phyloP scores from a whole-genome alignment of 495 filamentous ascomycete genomes.

The Letharia lupina region DNA sequence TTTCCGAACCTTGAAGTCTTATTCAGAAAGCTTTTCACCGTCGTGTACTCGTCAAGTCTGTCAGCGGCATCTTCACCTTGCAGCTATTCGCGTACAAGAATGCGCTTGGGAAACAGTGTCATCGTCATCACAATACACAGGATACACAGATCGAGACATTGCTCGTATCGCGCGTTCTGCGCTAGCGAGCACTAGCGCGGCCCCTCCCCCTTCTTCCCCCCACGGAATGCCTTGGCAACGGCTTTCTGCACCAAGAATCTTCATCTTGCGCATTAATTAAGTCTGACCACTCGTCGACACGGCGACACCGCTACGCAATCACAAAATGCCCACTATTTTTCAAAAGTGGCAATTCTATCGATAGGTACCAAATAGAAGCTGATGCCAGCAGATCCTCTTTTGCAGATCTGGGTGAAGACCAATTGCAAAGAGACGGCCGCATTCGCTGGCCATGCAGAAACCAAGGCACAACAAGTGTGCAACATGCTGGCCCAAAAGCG shows the following conservation, averaged over 20 bases:
- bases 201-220: no score
- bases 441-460: conserved; percentile 7
- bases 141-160: no score
- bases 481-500: background rate
- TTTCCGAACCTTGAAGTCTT: no score
- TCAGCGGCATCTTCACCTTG: no score
- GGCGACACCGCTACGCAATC: background rate
- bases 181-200: background rate
- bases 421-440: background rate
- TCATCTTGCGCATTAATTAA: background rate
- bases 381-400: background rate
- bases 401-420: background rate
- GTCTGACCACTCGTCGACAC: background rate
- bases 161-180: no score
- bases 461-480: background rate
- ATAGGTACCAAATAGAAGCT: background rate
- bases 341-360: background rate
- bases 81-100: no score
- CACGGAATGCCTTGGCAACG: background rate
- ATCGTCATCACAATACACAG: no score
- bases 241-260: background rate
- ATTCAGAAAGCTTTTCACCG: no score
- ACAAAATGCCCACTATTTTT: no score
- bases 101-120: no score
- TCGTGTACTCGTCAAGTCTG: no score